Evolutionary conservation across 495 filamentous ascomycete genomes (phyloP), one percentile per base, ranked within the genome.

Genomic region (Usnea hakonensis): DNA sequence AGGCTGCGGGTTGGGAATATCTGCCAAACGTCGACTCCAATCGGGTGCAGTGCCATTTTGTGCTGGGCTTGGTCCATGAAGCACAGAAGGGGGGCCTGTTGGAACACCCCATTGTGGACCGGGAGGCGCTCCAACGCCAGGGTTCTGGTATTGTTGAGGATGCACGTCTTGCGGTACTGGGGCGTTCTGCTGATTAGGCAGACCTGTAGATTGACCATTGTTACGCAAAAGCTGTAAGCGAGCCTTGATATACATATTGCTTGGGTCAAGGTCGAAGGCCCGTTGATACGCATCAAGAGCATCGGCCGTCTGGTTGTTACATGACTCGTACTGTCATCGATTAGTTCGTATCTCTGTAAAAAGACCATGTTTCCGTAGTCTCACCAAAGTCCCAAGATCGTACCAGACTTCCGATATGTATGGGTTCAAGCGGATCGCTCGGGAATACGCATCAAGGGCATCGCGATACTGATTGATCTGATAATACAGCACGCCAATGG

Each of bases 341-440:
- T 72, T 68, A 72, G 70, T 65, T 48, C 33, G 36, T 55, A 26
- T 56, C 37, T 63, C 59, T 66, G 57, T 61, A 35, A 46, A 32
- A 56, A n/a, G 33, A 62, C 40, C 40, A 16, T 38, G 21, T 55
- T 46, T 33, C n/a, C 61, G 65, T 52, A 71, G 74, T 83, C 88
- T 80, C 84, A 95, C 90, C 78, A 98, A 69, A 68, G 95, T 99
- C 44, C 94, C 94, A 44, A 99, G 78, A 77, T 99, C 95, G 75
- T 97, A 99, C 94, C 94, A 99, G 44, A 99, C 94, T 73, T 99
- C 94, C 6, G 94, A 97, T 65, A 99, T 99, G 79, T 95, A 96
- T 3, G 94, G 94, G 72, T 97, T 99, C 70, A 99, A 78, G 62
- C 94, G 90, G 69, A 99, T 99, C 48, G 94, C 94, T 64, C 94